Evolutionary conservation across 306 rosid genomes (phyloP), one percentile per base, ranked within the genome.

Genomic region (Acmispon strigosus): DNA sequence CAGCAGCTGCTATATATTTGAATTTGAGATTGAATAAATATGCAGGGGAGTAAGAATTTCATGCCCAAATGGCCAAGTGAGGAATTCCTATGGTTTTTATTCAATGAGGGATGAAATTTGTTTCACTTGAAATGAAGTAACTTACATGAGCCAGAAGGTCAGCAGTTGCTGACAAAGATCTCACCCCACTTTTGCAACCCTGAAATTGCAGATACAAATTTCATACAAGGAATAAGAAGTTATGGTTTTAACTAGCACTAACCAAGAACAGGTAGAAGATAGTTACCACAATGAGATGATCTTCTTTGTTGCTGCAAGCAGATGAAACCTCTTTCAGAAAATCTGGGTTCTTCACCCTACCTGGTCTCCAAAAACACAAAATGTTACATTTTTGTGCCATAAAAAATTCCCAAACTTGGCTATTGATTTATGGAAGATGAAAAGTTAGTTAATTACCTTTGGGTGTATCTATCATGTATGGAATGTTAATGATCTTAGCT

Each of bases 151-250:
- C 77, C 1, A 59, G 72, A 80, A 94, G 88, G 55, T 87, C 97
- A 49, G 82, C 18, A 37, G 87, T 39, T 66, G 98, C 98, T 61
- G 29, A 60, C 15, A 86, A 62, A 61, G 98, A 94, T 81, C 97
- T 80, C 29, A 82, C 81, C 51, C 98, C 98, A 67, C 84, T 80
- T 76, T 84, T 84, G 45, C 98, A 94, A 72, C 97, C 97, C 98
- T 94, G 47, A 16, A 66, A 70, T 24, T 24, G 11, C 43, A 79
- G 20, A 72, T 32, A 32, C 1, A 32, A 2, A 32, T 32, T 8
- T 45, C 42, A 66, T 51, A 59, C 13, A 47, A 24, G 5, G n/a
- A 4, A 62, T 15, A 17, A 44, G 10, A 36, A 45, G 54, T 0
- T 37, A 50, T 39, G 70, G 41, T 47, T 32, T 32, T 29, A 29